These are phyloP conservation scores for Peronospora farinosa DNA, from an alignment of 352 stramenopile genomes.

Conservation along the genomic window DNA sequence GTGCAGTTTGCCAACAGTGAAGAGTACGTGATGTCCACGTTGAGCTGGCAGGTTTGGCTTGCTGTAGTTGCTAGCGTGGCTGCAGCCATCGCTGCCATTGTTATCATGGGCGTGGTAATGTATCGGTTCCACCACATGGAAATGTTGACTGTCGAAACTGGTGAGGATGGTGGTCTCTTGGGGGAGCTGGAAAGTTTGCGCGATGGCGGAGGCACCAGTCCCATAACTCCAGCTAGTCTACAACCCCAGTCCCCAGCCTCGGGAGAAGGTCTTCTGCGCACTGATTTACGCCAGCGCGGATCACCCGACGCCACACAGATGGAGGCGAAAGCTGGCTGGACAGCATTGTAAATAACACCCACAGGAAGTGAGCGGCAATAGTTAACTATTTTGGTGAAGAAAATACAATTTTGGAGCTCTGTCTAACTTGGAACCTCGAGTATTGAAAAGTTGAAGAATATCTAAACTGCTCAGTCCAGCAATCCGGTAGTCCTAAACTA, in stretches of 20 bases:
- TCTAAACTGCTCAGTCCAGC: conserved; percentile 12
- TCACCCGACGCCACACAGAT: conserved; percentile 16
- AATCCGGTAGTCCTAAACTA: conserved; percentile 29
- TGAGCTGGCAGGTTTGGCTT: conserved; percentile 45
- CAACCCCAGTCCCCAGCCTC: conserved; percentile 16
- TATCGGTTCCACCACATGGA: conserved; percentile 40
- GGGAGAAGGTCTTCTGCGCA: conserved; percentile 1
- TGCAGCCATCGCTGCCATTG: conserved; percentile 42
- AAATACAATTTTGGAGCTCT: neutral
- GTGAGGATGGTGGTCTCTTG: conserved; percentile 31
- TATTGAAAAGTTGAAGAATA: too few relatives aligned
- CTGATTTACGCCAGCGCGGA: conserved; percentile 27
- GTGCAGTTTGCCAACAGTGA: conserved; percentile 50
- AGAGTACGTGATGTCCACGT: conserved; percentile 50
- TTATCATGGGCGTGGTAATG: conserved; percentile 41
- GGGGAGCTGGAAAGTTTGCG: conserved; percentile 23
- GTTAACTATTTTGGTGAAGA: conserved; percentile 11
- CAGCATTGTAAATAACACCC: conserved; percentile 15
- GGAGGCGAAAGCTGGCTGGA: conserved; percentile 17
- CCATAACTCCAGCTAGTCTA: conserved; percentile 13
- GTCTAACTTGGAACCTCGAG: neutral
- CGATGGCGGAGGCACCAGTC: conserved; percentile 7
- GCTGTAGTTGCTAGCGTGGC: conserved; percentile 54
- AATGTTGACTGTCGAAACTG: conserved; percentile 15
- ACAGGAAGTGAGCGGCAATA: conserved; percentile 2